These are phyloP conservation scores for Aspergillus conjunctus DNA, from an alignment of 495 filamentous ascomycete genomes.

Conservation along the genomic window DNA sequence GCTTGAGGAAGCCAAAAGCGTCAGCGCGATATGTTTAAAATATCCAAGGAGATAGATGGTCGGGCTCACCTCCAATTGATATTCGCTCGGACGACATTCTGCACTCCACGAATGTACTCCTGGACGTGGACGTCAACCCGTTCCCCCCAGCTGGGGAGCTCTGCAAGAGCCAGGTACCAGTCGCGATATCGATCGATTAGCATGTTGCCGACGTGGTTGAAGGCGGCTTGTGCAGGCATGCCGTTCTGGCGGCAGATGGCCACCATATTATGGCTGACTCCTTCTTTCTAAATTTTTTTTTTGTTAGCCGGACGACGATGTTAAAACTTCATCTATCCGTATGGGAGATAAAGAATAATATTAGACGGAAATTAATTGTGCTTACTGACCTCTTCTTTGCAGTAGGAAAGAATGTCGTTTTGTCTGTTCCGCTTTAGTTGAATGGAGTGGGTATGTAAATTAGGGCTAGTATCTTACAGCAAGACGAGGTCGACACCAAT, in stretches of 20 bases:
- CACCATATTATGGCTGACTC: conserved; percentile 37
- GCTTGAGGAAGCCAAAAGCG: conserved; percentile 3
- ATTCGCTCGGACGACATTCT: conserved; percentile 34
- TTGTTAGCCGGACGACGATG: not conserved
- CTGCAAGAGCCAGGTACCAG: conserved; percentile 36
- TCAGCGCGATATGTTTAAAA: not conserved
- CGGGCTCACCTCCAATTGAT: conserved; percentile 38
- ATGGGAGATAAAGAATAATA: not conserved
- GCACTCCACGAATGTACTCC: conserved; percentile 36
- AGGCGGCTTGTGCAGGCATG: conserved; percentile 33
- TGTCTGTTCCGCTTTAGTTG: conserved; percentile 22
- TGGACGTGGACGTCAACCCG: conserved; percentile 32
- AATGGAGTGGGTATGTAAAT: not conserved
- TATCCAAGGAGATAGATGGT: not conserved
- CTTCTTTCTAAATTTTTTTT: conserved; percentile 25
- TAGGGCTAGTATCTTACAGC: conserved; percentile 24
- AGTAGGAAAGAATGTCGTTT: conserved; percentile 37
- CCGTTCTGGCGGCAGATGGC: conserved; percentile 31
- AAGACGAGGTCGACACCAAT: conserved; percentile 35
- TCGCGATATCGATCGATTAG: conserved; percentile 30
- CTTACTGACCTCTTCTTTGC: conserved; percentile 29
- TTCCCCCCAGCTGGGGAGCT: conserved; percentile 37
- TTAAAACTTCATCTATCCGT: not conserved
- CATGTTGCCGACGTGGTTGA: conserved; percentile 30
- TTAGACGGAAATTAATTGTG: not conserved